phyloP scores from a whole-genome alignment of 176 grass and related monocot species.

The Alopecurus myosuroides region DNA sequence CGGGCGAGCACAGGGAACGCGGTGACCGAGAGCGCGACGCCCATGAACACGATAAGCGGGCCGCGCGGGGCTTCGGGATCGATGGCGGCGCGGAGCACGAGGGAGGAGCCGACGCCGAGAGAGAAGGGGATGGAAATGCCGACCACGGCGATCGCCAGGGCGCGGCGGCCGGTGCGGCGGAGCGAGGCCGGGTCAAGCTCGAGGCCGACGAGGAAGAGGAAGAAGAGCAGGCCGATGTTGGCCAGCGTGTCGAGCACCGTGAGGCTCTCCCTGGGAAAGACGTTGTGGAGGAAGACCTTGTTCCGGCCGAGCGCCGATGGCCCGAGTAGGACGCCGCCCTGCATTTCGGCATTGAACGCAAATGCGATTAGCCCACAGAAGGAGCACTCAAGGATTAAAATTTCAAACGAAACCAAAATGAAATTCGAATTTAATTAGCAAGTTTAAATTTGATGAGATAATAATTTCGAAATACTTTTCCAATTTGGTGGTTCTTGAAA shows the following conservation, averaged over 20 bases:
- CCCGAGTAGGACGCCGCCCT: slow-evolving; percentile 60
- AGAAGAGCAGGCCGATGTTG: slow-evolving; percentile 61
- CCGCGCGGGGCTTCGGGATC: background rate
- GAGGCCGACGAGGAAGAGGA: slow-evolving; percentile 77
- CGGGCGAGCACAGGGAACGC: slow-evolving; percentile 63
- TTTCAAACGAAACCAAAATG: too few relatives aligned
- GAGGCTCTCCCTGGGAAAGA: slow-evolving; percentile 54
- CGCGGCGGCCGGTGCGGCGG: slow-evolving; percentile 44
- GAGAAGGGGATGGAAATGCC: slow-evolving; percentile 54
- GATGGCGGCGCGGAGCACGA: slow-evolving; percentile 37
- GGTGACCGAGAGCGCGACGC: slow-evolving; percentile 60
- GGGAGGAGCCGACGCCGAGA: slow-evolving; percentile 47
- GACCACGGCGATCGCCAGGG: slow-evolving; percentile 46
- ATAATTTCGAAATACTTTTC: too few relatives aligned
- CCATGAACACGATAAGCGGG: slow-evolving; percentile 57
- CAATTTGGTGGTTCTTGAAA: too few relatives aligned
- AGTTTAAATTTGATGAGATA: too few relatives aligned
- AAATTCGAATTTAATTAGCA: too few relatives aligned
- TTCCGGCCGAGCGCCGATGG: slow-evolving; percentile 62
- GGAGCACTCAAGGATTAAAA: too few relatives aligned
- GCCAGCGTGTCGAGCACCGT: slow-evolving; percentile 63
- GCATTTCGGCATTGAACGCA: background rate
- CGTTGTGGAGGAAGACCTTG: slow-evolving; percentile 34
- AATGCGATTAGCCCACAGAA: background rate
- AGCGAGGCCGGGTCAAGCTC: slow-evolving; percentile 53